Evolutionary conservation across 805 yeast species (phyloP).

Genomic region (Nakazawaea ishiwadae): DNA sequence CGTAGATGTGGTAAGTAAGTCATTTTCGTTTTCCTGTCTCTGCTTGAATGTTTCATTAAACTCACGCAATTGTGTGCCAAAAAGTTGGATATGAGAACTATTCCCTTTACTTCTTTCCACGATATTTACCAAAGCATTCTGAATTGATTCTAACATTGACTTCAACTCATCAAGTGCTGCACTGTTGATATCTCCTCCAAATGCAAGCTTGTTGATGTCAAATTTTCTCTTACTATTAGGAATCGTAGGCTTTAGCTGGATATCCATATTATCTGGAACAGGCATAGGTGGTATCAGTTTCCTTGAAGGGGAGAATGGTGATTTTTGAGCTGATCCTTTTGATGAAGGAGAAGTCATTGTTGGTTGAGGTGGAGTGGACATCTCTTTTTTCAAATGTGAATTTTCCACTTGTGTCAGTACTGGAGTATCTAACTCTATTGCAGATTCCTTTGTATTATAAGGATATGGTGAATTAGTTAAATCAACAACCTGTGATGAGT

Average conservation of each 20-base stretch:
- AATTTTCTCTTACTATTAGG: constrained; percentile 12
- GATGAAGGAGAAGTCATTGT: neutral
- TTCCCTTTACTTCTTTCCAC: constrained; percentile 12
- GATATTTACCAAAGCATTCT: constrained; percentile 10
- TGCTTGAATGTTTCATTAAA: constrained; percentile 11
- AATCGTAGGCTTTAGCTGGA: constrained; percentile 10
- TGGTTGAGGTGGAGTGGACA: neutral
- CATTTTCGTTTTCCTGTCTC: constrained; percentile 9
- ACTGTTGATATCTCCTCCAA: constrained; percentile 1
- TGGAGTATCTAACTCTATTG: constrained; percentile 4
- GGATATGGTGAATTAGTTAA: constrained; percentile 4
- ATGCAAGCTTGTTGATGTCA: constrained; percentile 11
- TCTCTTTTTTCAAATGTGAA: neutral
- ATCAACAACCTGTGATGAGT: neutral
- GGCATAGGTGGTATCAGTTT: constrained; percentile 12
- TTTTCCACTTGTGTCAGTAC: neutral
- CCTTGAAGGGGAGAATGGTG: constrained; percentile 11
- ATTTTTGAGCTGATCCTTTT: neutral
- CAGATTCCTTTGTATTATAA: neutral
- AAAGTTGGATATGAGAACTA: constrained; percentile 7
- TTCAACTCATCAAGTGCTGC: constrained; percentile 12
- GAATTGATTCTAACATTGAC: constrained; percentile 12
- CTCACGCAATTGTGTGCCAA: constrained; percentile 9
- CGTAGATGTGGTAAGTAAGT: constrained; percentile 8
- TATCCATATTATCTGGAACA: constrained; percentile 12